Evolutionary conservation across 768 basidiomycete species (phyloP).

Genomic region (Leccinum sublutescens): DNA sequence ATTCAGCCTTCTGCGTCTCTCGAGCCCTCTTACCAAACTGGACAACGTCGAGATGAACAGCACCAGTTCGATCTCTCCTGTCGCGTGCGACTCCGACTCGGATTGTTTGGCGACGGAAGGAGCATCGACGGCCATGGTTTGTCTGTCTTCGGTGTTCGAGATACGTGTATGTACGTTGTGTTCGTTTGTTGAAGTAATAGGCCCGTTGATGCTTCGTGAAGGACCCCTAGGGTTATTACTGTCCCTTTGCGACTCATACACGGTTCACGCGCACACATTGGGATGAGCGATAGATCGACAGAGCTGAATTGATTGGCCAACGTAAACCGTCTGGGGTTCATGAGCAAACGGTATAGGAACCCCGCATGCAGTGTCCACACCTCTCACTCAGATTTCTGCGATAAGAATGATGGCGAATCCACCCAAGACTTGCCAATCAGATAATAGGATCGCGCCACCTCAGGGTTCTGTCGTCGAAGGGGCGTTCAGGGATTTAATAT

Average conservation of each 20-base stretch:
- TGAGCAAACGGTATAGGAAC: background rate
- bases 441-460: background rate
- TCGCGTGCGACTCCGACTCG: conserved; percentile 25
- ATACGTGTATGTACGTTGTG: background rate
- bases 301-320: background rate
- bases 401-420: background rate
- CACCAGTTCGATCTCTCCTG: conserved; percentile 21
- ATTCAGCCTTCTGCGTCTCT: conserved; percentile 2
- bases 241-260: background rate
- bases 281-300: background rate
- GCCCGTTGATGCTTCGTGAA: background rate
- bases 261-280: background rate
- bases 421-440: background rate
- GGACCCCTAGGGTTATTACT: background rate
- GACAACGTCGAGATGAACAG: conserved; percentile 9
- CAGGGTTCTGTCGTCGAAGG: background rate
- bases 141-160: background rate
- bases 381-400: background rate
- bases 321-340: background rate
- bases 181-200: conserved; percentile 1
- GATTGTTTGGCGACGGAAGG: conserved; percentile 24
- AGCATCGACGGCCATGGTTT: conserved; percentile 18
- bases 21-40: conserved; percentile 17
- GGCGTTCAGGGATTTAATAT: background rate
- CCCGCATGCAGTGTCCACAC: background rate